A percentile compares a stretch with the other conserved stretches of the same genome.
Conservation (phyloP, 1,284 basidiomycete genomes). For the Kwoniella shivajii region DNA sequence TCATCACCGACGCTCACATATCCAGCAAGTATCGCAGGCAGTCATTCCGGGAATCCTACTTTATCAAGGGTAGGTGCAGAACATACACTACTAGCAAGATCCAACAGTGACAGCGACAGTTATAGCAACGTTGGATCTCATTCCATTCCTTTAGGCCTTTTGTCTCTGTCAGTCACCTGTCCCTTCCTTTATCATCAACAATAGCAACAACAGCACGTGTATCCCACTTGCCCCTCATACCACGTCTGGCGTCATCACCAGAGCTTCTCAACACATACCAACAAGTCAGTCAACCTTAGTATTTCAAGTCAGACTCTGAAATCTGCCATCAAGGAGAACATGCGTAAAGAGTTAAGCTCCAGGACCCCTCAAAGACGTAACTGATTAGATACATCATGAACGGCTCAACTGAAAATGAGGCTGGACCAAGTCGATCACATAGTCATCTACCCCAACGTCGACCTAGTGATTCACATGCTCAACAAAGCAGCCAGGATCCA, state of each 20-base stretch:
- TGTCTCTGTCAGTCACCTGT: background rate
- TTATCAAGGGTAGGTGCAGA: too few species aligned
- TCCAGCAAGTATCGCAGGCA: too few species aligned
- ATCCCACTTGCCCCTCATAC: background rate
- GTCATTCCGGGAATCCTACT: too few species aligned
- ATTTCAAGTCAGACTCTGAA: background rate
- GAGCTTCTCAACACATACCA: background rate
- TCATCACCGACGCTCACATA: too few species aligned
- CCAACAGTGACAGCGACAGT: background rate
- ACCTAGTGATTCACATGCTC: background rate
- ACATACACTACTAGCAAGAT: too few species aligned
- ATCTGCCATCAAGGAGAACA: too few species aligned
- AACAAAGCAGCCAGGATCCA: background rate
- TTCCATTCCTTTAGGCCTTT: background rate
- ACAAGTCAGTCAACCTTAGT: too few species aligned
- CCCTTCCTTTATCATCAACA: background rate
- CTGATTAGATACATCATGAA: background rate
- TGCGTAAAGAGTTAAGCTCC: too few species aligned
- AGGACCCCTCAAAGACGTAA: background rate
- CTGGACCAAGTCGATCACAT: constrained; percentile 8
- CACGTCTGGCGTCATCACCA: background rate
- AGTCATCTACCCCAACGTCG: background rate
- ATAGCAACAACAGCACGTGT: background rate
- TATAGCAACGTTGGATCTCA: background rate
- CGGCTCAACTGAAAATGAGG: background rate